These are phyloP conservation scores for Erysiphe neolycopersici DNA, from an alignment of 2,329 filamentous ascomycete genomes.

Conservation along the genomic window DNA sequence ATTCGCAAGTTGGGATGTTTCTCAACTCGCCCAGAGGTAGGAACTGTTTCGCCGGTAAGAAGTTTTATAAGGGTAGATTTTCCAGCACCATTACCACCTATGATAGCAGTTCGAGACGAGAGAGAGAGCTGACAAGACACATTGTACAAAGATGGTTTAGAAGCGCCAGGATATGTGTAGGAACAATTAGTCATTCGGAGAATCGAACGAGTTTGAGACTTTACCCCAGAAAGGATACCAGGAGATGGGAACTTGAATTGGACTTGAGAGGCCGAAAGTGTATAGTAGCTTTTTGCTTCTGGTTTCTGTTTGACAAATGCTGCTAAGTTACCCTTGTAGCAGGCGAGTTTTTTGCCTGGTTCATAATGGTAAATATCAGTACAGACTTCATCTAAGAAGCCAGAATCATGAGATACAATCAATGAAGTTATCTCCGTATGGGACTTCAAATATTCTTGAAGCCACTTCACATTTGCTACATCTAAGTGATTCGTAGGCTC, in stretches of 20 bases:
- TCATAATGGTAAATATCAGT: constrained; percentile 99
- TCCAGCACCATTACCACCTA: constrained; percentile 89
- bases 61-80: constrained; percentile 98
- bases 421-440: constrained; percentile 90
- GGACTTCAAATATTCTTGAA: constrained; percentile 84
- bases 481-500: constrained; percentile 98
- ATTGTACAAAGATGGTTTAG: constrained; percentile 66
- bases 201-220: constrained; percentile 80
- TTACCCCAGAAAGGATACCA: constrained; percentile 81
- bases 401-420: constrained; percentile 96
- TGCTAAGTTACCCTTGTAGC: constrained; percentile 59
- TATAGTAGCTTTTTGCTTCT: constrained; percentile 96
- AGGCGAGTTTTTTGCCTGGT: constrained; percentile 70
- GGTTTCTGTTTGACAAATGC: constrained; percentile 73
- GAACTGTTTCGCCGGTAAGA: constrained; percentile 75
- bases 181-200: constrained; percentile 82
- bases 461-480: constrained; percentile 84
- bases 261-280: constrained; percentile 60
- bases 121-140: constrained; percentile 71
- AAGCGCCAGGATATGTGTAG: constrained; percentile 74
- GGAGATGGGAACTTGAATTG: constrained; percentile 97
- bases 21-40: constrained; percentile 63
- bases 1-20: constrained; percentile 98
- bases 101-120: constrained; percentile 84
- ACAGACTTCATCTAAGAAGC: constrained; percentile 88